These are phyloP conservation scores for Cryphonectria carpinicola DNA, from an alignment of 2,329 filamentous ascomycete genomes.

Conservation along the genomic window DNA sequence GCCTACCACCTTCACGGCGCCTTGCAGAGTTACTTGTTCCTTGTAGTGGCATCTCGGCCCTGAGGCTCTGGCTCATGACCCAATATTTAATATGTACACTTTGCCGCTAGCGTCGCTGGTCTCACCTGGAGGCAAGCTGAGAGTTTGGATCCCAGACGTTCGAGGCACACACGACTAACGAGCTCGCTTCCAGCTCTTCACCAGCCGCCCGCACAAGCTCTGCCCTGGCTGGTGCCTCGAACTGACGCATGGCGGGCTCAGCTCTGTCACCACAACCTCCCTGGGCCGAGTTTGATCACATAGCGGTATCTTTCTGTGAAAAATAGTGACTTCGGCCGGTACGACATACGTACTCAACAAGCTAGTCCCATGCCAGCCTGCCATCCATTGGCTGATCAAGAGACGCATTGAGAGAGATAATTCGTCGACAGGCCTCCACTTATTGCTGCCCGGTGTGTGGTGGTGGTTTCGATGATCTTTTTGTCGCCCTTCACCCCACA, in stretches of 20 bases:
- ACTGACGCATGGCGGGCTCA: not conserved
- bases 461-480: not conserved
- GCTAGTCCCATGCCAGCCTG: not conserved
- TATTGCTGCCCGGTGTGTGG: not conserved
- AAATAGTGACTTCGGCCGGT: not conserved
- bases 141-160: conserved; percentile 1
- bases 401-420: not conserved
- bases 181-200: not conserved
- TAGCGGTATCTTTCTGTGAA: not conserved
- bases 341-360: not conserved
- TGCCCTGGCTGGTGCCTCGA: not conserved
- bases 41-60: conserved; percentile 24
- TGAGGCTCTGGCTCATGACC: conserved; percentile 26
- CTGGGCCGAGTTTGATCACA: not conserved
- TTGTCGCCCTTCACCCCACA: not conserved
- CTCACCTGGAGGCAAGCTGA: not conserved
- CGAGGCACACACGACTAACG: not conserved
- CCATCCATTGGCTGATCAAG: not conserved
- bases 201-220: not conserved
- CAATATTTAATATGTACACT: conserved; percentile 11
- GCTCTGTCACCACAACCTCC: not conserved
- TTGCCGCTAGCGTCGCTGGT: conserved; percentile 19
- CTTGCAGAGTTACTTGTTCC: not conserved
- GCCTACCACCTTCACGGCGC: not conserved
- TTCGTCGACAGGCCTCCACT: not conserved